Base-by-base conservation (phyloP, 1,139 yeast genomes). In the Yamadazyma conglobata region DNA sequence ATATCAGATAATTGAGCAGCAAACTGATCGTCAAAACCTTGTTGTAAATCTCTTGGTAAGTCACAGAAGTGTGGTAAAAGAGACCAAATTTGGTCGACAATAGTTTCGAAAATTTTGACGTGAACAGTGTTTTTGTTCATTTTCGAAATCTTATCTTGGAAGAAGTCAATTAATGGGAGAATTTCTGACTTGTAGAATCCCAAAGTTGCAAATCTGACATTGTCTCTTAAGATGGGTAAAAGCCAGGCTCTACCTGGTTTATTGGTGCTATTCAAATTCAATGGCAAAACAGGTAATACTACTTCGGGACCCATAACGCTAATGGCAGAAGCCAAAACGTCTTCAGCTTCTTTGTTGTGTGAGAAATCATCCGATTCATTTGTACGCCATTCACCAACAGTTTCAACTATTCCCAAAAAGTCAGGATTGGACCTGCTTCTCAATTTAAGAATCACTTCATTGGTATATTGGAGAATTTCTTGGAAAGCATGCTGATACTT, bases 41-140 rank as follows among this genome's bases (percentile, higher is more conserved):
- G 50, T 17, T 53, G 56, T 41, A 88, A 63, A 57, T 93, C 98
- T 22, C 64, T 67, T 21, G 97, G 96, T 47, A 89, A 70, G 52
- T 85, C 93, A 52, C 94, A 83, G 57, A 88, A 91, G 44, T 79
- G 83, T 10, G 98, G 96, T 38, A 91, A 64, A 39, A 89, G 68
- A 2, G 95, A 79, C 96, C 97, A 89, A 29, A 88, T 70, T 65
- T 91, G 99, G 52, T 86, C 95, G 27, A 84, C 64, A 32, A 91
- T 76, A 1, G 97, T 89, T 47, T 77, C 74, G 51, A 83, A 84
- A 32, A 89, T 76, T 56, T 87, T 89, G 37, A 64, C 60, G 50
- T 84, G 83, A 43, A 82, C 68, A 2, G 88, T 77, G 30, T 75
- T 76, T 31, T 69, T 61, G 25, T 62, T 53, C 18, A 69, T 58